phyloP scores from a whole-genome alignment of 2,329 filamentous ascomycete genomes.

The Mariannaea elegans region DNA sequence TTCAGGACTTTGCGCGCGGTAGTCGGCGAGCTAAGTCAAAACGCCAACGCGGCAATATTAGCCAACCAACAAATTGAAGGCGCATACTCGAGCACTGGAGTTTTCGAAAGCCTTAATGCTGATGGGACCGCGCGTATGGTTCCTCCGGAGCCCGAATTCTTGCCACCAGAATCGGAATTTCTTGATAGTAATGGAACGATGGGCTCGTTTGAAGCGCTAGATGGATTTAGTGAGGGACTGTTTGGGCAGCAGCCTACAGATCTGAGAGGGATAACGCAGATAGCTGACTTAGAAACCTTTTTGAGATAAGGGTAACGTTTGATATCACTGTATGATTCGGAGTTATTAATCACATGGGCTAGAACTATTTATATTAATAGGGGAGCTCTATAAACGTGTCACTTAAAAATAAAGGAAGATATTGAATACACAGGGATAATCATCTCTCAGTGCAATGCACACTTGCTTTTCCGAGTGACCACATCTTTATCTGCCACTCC shows the following conservation, averaged over 20 bases:
- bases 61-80: slow-evolving; percentile 11
- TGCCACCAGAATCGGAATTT: slow-evolving; percentile 2
- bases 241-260: not conserved
- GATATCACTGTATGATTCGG: no score
- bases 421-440: no score
- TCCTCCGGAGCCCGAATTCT: not conserved
- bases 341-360: no score
- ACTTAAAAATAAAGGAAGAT: no score
- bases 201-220: slow-evolving; percentile 1
- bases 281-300: slow-evolving; percentile 5
- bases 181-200: slow-evolving; percentile 4
- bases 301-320: no score
- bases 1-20: slow-evolving; percentile 27
- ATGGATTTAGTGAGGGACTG: not conserved
- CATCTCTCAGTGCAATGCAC: slow-evolving; percentile 12
- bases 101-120: slow-evolving; percentile 6
- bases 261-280: not conserved
- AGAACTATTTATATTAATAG: no score
- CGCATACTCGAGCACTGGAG: not conserved
- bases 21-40: slow-evolving; percentile 31
- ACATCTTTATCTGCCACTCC: slow-evolving; percentile 39
- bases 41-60: slow-evolving; percentile 29
- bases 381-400: no score
- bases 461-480: slow-evolving; percentile 14
- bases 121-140: not conserved